Evolutionary conservation across 2,329 filamentous ascomycete species (phyloP).

Genomic region (Colletotrichum sp.): DNA sequence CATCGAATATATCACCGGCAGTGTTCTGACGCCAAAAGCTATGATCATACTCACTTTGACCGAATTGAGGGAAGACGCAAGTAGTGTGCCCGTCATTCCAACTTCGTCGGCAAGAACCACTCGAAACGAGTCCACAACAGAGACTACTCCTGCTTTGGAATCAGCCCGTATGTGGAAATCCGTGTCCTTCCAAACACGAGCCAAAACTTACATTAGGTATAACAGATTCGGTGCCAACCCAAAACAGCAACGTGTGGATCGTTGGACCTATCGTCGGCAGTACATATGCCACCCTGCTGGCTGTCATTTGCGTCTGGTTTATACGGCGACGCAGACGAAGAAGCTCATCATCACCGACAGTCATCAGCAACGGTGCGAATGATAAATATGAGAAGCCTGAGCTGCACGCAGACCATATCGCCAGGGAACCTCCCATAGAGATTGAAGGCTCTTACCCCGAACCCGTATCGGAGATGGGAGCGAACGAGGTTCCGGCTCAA

Average conservation of each 20-base stretch:
- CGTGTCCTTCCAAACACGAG: neutral
- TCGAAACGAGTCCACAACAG: fast-evolving
- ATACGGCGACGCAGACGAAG: neutral
- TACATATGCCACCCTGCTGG: neutral
- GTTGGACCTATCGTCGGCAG: neutral
- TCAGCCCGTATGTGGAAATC: neutral
- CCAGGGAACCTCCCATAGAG: neutral
- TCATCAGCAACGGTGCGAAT: neutral
- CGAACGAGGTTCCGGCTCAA: neutral
- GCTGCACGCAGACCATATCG: neutral
- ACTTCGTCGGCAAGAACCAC: neutral
- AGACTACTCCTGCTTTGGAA: neutral
- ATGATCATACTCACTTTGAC: neutral
- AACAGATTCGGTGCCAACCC: neutral
- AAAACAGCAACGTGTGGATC: neutral
- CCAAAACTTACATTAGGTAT: neutral
- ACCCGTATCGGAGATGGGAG: neutral
- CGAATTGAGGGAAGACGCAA: neutral
- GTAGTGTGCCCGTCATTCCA: neutral
- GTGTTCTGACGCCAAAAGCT: neutral
- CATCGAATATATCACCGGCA: fast-evolving
- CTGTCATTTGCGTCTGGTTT: neutral
- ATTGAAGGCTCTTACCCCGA: neutral
- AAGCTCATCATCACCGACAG: no score
- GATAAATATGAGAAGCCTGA: neutral